phyloP scores from a whole-genome alignment of 2,329 filamentous ascomycete genomes.

The Zarea fungicola region DNA sequence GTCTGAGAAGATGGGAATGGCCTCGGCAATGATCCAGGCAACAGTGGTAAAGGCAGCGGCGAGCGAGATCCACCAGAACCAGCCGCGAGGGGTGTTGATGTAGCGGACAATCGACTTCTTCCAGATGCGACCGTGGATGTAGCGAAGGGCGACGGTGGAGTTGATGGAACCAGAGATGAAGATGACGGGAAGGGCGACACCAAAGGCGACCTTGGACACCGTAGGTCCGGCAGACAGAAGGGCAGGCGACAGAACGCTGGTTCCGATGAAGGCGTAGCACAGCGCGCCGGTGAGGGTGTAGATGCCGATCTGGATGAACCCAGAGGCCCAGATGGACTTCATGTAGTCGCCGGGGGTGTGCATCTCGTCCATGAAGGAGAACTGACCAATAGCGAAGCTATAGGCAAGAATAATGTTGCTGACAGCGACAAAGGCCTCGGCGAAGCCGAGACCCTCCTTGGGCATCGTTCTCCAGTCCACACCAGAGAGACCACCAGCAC shows the following conservation, averaged over 20 bases:
- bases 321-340: conserved; percentile 51
- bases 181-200: conserved; percentile 61
- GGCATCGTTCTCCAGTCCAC: conserved; percentile 31
- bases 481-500: conserved; percentile 13
- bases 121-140: conserved; percentile 33
- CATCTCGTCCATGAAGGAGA: conserved; percentile 40
- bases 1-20: conserved; percentile 64
- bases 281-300: conserved; percentile 59
- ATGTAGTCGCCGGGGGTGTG: conserved; percentile 33
- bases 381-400: conserved; percentile 39
- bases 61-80: conserved; percentile 51
- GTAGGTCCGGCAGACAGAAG: conserved; percentile 52
- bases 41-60: conserved; percentile 52
- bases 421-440: conserved; percentile 50
- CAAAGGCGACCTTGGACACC: conserved; percentile 59
- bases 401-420: conserved; percentile 63
- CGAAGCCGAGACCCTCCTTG: conserved; percentile 35
- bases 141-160: conserved; percentile 32
- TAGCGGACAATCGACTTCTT: conserved; percentile 30
- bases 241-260: conserved; percentile 54
- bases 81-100: conserved; percentile 35
- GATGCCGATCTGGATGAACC: conserved; percentile 51
- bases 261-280: conserved; percentile 62
- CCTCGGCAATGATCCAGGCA: conserved; percentile 64
- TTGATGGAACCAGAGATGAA: conserved; percentile 64